Conservation (phyloP, 345 rosid species). For the Geranium rotundifolium region DNA sequence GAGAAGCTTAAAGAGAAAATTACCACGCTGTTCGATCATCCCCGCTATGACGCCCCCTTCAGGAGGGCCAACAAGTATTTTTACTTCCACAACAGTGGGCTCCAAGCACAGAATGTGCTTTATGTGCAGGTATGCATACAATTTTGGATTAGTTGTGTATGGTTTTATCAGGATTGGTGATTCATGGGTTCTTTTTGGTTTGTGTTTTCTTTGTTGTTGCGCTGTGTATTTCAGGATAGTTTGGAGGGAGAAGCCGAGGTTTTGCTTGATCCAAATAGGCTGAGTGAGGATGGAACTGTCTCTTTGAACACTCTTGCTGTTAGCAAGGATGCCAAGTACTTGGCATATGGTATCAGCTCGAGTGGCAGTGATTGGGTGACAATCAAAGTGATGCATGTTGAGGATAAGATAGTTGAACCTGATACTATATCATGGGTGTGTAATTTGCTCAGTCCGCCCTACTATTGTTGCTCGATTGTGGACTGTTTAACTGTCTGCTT, state of each 20-base stretch:
- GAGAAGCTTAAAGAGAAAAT: slow-evolving; percentile 51
- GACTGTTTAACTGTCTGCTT: not conserved
- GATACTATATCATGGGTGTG: slow-evolving; percentile 82
- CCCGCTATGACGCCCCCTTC: slow-evolving; percentile 63
- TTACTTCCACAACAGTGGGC: slow-evolving; percentile 79
- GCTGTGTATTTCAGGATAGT: slow-evolving; percentile 41
- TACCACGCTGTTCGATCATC: slow-evolving; percentile 62
- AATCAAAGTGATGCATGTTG: slow-evolving; percentile 52
- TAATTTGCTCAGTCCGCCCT: slow-evolving; percentile 6
- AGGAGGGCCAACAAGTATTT: slow-evolving; percentile 58
- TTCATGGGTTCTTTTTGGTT: not conserved
- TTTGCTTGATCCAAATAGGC: slow-evolving; percentile 76
- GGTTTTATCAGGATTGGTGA: too few species aligned
- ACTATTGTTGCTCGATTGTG: not conserved
- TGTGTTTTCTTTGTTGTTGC: not conserved
- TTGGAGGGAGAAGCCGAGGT: slow-evolving; percentile 65
- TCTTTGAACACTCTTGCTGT: slow-evolving; percentile 39
- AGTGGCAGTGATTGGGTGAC: slow-evolving; percentile 97
- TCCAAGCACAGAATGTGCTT: slow-evolving; percentile 73
- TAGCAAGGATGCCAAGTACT: slow-evolving; percentile 63
- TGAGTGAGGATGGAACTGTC: slow-evolving; percentile 84
- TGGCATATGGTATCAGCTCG: slow-evolving; percentile 70
- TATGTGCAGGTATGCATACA: slow-evolving; percentile 73
- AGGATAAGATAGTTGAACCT: slow-evolving; percentile 49
- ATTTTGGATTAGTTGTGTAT: not conserved